Evolutionary conservation across 2,329 filamentous ascomycete genomes (phyloP).

Genomic region (Cladosporium sp.): DNA sequence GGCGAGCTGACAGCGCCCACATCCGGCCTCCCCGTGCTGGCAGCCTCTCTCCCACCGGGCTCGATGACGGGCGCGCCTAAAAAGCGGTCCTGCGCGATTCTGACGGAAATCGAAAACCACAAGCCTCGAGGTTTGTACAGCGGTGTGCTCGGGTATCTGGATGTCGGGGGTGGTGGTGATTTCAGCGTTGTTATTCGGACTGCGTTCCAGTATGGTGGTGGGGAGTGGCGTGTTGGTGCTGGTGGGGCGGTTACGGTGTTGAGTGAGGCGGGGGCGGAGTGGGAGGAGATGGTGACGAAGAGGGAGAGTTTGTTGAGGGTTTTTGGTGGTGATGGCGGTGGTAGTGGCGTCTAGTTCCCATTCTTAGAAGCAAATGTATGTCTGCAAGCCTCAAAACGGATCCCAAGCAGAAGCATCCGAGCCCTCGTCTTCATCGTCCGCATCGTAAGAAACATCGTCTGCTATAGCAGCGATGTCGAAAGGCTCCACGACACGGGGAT

Average conservation of each 20-base stretch:
- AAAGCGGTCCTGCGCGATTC: constrained; percentile 81
- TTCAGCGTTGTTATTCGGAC: constrained; percentile 90
- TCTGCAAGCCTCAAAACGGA: no score
- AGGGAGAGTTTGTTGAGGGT: constrained; percentile 28
- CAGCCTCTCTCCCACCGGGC: constrained; percentile 75
- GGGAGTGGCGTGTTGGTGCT: constrained; percentile 73
- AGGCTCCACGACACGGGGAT: no score
- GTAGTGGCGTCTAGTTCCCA: no score
- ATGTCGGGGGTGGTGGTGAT: constrained; percentile 76
- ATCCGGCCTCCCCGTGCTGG: constrained; percentile 70
- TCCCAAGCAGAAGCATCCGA: no score
- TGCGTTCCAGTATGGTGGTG: constrained; percentile 65
- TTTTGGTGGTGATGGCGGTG: constrained; percentile 1
- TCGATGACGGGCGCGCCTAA: constrained; percentile 98
- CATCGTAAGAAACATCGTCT: no score
- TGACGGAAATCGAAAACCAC: constrained; percentile 62
- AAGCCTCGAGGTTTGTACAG: constrained; percentile 73
- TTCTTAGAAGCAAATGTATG: no score
- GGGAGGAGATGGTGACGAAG: constrained; percentile 72
- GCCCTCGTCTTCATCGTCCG: no score
- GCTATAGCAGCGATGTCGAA: no score
- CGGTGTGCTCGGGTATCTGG: constrained; percentile 84
- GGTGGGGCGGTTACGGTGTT: constrained; percentile 85
- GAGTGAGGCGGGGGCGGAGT: constrained; percentile 74
- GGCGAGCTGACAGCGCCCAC: constrained; percentile 50